Conservation (phyloP, 148 eudicot species). For the Pharnaceum exiguum region DNA sequence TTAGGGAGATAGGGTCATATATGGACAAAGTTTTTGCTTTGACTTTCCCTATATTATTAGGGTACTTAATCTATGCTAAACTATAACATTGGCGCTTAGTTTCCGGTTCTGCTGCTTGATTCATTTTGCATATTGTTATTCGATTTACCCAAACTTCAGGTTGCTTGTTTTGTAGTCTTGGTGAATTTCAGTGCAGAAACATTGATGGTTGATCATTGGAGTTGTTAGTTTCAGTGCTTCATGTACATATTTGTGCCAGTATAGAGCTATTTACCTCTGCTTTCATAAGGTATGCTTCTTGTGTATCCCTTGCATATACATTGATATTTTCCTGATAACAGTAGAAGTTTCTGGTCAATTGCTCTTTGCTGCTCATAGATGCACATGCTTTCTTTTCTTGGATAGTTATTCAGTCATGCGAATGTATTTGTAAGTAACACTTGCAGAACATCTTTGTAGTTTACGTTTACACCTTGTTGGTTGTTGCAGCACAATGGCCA, state of each 20-base stretch:
- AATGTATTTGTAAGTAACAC: not conserved
- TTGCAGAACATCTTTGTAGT: not conserved
- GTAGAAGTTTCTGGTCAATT: not conserved
- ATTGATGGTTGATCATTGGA: no score
- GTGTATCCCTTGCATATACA: conserved; percentile 13
- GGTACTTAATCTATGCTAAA: not conserved
- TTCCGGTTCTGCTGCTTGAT: not conserved
- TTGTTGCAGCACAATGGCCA: conserved; percentile 26
- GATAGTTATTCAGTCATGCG: conserved; percentile 2
- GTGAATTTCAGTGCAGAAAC: no score
- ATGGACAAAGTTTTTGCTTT: not conserved
- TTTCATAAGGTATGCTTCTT: no score
- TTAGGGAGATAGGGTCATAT: not conserved
- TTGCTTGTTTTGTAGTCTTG: no score
- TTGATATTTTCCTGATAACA: not conserved
- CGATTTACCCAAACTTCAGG: no score
- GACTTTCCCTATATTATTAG: not conserved
- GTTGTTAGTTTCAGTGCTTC: no score
- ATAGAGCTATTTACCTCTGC: no score
- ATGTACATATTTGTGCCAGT: no score
- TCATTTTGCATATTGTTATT: no score
- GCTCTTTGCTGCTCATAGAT: conserved; percentile 3
- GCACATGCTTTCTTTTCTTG: not conserved
- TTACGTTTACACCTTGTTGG: not conserved
- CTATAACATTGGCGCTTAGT: not conserved